These are phyloP conservation scores for Sugiyamaella neomexicana DNA, from an alignment of 1,139 yeast species.

Conservation along the genomic window DNA sequence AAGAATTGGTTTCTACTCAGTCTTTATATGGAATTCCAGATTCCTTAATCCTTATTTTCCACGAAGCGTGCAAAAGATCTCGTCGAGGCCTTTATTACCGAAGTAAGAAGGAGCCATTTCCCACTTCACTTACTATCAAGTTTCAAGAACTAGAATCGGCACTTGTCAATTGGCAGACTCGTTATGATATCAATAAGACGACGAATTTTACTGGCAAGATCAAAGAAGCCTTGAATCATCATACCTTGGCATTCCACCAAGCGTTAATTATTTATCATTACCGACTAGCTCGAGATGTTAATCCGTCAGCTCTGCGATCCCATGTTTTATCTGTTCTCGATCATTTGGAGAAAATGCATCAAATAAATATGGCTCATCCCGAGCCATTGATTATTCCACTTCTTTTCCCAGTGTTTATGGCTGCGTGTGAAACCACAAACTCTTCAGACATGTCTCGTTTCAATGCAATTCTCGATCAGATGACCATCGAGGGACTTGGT, in stretches of 20 bases:
- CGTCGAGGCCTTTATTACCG: constrained; percentile 59
- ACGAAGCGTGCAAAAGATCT: constrained; percentile 47
- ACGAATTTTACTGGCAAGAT: constrained; percentile 34
- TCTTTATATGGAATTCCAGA: constrained; percentile 84
- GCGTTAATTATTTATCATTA: constrained; percentile 74
- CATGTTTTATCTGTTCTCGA: constrained; percentile 61
- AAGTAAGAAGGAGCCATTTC: constrained; percentile 41
- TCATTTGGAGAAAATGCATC: constrained; percentile 65
- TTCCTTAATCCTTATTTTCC: constrained; percentile 68
- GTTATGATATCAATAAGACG: constrained; percentile 33
- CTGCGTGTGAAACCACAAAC: constrained; percentile 74
- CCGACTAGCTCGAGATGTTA: constrained; percentile 59
- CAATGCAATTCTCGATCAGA: constrained; percentile 77
- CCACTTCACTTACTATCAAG: constrained; percentile 46
- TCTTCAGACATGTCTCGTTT: constrained; percentile 61
- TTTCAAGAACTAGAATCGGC: constrained; percentile 53
- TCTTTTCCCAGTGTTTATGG: constrained; percentile 88
- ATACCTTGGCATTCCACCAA: constrained; percentile 75
- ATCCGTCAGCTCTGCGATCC: constrained; percentile 55
- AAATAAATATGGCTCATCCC: constrained; percentile 49
- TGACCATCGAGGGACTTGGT: constrained; percentile 73
- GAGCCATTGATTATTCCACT: constrained; percentile 69
- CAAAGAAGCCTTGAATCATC: constrained; percentile 76
- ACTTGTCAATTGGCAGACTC: constrained; percentile 60
- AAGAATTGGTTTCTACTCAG: constrained; percentile 63